Percentiles rank a stretch among this genome's conserved stretches.
Evolutionary conservation across 805 yeast species (phyloP).

Genomic region (Candida palmyrensis): DNA sequence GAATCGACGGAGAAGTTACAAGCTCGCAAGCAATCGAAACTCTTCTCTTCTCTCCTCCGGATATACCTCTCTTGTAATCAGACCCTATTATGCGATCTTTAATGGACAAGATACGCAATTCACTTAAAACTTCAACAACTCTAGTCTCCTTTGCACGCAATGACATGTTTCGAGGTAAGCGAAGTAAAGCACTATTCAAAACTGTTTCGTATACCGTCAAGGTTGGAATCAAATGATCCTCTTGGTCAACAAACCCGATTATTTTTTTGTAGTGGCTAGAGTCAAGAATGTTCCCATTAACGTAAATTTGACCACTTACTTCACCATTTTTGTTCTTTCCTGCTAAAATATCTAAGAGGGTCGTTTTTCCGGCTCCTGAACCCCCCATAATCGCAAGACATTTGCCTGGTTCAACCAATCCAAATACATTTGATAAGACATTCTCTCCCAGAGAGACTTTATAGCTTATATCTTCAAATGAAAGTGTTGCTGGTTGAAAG

Average conservation of each 20-base stretch:
- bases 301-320: constrained; percentile 59
- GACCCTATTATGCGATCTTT: constrained; percentile 86
- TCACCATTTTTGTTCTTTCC: constrained; percentile 78
- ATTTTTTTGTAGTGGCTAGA: constrained; percentile 52
- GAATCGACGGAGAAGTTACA: constrained; percentile 80
- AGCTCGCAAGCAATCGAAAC: constrained; percentile 92
- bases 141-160: constrained; percentile 65
- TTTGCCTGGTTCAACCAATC: constrained; percentile 80
- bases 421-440: constrained; percentile 63
- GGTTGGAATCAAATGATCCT: constrained; percentile 85
- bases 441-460: constrained; percentile 39
- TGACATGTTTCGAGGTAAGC: constrained; percentile 82
- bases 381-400: constrained; percentile 97
- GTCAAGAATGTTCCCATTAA: constrained; percentile 61
- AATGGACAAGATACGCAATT: constrained; percentile 76
- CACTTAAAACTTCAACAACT: constrained; percentile 80
- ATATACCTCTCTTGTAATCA: constrained; percentile 84
- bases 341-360: constrained; percentile 86
- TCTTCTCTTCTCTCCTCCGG: constrained; percentile 89
- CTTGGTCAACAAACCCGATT: constrained; percentile 95
- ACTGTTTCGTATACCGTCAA: constrained; percentile 95
- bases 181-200: constrained; percentile 79
- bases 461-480: constrained; percentile 73
- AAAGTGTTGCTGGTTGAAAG: constrained; percentile 63
- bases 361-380: constrained; percentile 97